Conservation (phyloP, 768 basidiomycete species). For the Xerocomellus chrysenteron region DNA sequence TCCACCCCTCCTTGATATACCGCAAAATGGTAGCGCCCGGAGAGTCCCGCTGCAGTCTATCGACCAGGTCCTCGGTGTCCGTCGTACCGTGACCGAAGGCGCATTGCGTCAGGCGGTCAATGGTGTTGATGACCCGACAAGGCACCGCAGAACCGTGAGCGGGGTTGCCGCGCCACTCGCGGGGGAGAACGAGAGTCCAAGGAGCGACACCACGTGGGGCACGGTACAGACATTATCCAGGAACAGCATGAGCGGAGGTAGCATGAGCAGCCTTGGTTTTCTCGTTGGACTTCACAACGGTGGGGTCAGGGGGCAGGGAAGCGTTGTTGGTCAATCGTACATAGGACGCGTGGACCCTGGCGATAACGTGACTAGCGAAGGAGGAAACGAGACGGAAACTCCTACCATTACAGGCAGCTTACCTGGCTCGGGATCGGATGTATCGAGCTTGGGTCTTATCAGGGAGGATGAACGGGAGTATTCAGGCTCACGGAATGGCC, state of each 20-base stretch:
- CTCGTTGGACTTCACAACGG: conserved; percentile 34
- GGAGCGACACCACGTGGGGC: conserved; percentile 38
- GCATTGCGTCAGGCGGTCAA: conserved; percentile 3
- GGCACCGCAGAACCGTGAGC: conserved; percentile 7
- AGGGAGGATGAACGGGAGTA: conserved; percentile 31
- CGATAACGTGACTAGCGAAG: conserved; percentile 15
- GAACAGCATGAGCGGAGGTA: conserved; percentile 18
- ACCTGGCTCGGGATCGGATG: conserved; percentile 17
- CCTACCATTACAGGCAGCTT: conserved; percentile 22
- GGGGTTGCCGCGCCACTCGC: conserved; percentile 16
- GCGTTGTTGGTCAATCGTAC: conserved; percentile 16
- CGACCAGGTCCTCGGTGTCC: conserved; percentile 16
- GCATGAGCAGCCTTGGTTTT: conserved; percentile 29
- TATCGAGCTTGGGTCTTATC: conserved; percentile 31
- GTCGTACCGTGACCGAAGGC: conserved; percentile 21
- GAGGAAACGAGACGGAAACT: conserved; percentile 17
- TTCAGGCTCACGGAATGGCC: conserved; percentile 10
- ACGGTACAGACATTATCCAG: conserved; percentile 30
- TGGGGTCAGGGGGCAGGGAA: conserved; percentile 27
- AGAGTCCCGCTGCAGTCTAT: conserved; percentile 17
- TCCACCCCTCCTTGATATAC: conserved; percentile 9
- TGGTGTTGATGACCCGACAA: conserved; percentile 5
- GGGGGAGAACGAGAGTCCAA: conserved; percentile 26
- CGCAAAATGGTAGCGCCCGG: conserved; percentile 18
- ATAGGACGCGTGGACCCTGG: conserved; percentile 16